Evolutionary conservation across 106 monocot genomes (phyloP), one percentile per base, ranked within the genome.

Genomic region (Allium cepa): DNA sequence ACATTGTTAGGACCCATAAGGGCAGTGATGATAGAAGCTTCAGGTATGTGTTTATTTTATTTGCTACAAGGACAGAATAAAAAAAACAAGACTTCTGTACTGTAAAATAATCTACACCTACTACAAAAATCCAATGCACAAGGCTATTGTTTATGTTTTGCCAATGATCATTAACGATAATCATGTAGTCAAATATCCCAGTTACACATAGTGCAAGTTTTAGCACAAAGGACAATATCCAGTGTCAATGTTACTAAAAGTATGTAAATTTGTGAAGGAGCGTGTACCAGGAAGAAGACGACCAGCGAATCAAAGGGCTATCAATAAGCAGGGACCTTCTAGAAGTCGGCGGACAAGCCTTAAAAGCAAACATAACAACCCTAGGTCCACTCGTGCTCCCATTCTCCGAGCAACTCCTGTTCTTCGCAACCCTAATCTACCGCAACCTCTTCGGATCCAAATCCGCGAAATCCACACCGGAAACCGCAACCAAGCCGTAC

Each of bases 1-100:
- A 90, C 64, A 80, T 90, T 49, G 90, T 90, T 11, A 57, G 90
- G 65, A 90, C 90, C 8, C 90, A 90, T 79, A 90, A 86, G 75
- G 90, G 85, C 8, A 68, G 82, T 26, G 85, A 85, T 45, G 90
- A 86, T 46, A 71, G 90, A 8, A 85, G 85, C 75, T 90, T 90
- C 80, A 71, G 87, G 78, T 80, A 69, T 52, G 26, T 15, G 53
- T 12, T 15, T 15, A 55, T 55, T 55, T 15, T 6, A 36, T 36
- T 36, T 36, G 36, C 36, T 36, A 36, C 36, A 36, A 36, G 36
- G 36, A 36, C 36, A 36, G 36, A 36, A 36, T 36, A 0, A 36
- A 36, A 36, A 0, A 36, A 36, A 36, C 36, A 36, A 36, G 3
- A 36, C 36, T 4, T 36, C 3, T 36, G 36, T 36, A 5, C 3